These are phyloP conservation scores for Trifolium subterraneum DNA, from an alignment of 306 rosid genomes.

Conservation along the genomic window DNA sequence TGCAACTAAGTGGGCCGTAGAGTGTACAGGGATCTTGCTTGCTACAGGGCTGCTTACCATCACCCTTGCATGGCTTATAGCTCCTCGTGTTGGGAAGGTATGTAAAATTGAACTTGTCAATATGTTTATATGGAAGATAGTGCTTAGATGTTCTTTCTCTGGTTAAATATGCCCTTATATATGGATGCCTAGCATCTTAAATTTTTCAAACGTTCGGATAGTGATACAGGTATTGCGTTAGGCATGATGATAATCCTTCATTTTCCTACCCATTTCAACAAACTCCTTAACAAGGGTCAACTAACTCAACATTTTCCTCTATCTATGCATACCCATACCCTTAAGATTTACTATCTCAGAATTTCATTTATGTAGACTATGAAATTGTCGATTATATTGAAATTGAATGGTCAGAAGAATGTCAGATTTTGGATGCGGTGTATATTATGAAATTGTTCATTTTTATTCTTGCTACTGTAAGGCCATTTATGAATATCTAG, in stretches of 20 bases:
- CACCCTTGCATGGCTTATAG: conserved; percentile 92
- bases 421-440: conserved; percentile 23
- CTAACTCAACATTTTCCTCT: conserved; percentile 20
- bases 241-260: conserved; percentile 29
- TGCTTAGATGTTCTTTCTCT: background rate
- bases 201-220: conserved; percentile 14
- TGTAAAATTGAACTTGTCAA: conserved; percentile 30
- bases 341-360: conserved; percentile 15
- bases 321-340: conserved; percentile 12
- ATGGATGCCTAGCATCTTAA: background rate
- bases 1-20: conserved; percentile 92
- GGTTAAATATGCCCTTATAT: background rate
- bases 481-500: conserved; percentile 1
- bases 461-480: conserved; percentile 25
- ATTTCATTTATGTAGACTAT: conserved; percentile 6
- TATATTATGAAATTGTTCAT: conserved; percentile 15
- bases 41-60: conserved; percentile 96
- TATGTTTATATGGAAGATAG: background rate
- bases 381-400: background rate
- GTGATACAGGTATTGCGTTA: conserved; percentile 22
- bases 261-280: background rate
- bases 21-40: conserved; percentile 90
- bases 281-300: conserved; percentile 10
- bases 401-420: conserved; percentile 28
- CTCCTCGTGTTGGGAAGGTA: conserved; percentile 98